A percentile compares a stretch with the other conserved stretches of the same genome.
Conservation (phyloP, 2,329 filamentous ascomycete genomes). For the Cadophora sp. region DNA sequence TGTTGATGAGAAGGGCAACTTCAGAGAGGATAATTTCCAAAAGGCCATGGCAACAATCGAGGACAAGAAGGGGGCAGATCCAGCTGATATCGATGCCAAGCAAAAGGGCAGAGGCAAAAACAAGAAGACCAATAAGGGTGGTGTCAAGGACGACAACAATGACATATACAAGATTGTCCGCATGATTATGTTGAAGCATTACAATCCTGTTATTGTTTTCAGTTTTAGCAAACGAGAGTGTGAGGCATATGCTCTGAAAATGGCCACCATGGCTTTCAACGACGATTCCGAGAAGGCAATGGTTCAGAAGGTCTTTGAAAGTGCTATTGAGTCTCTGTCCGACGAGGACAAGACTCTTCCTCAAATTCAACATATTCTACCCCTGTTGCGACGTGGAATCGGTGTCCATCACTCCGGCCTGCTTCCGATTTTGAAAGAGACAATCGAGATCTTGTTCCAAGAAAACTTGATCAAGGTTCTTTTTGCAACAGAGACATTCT, state of each 20-base stretch:
- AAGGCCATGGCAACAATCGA: slow-evolving; percentile 92
- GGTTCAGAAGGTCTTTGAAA: slow-evolving; percentile 93
- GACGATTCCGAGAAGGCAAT: slow-evolving; percentile 94
- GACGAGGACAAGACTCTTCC: slow-evolving; percentile 89
- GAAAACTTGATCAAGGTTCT: slow-evolving; percentile 97
- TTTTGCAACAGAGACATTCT: slow-evolving; percentile 98
- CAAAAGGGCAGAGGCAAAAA: slow-evolving; percentile 88
- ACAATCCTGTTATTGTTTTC: slow-evolving; percentile 98
- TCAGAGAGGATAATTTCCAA: slow-evolving; percentile 97
- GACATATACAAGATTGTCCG: slow-evolving; percentile 98
- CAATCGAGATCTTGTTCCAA: slow-evolving; percentile 98
- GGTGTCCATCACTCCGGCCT: slow-evolving; percentile 97
- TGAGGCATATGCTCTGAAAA: slow-evolving; percentile 86
- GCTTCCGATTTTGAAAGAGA: slow-evolving; percentile 95
- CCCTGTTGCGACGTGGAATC: slow-evolving; percentile 87
- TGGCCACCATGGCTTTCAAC: slow-evolving; percentile 90
- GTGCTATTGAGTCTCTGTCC: slow-evolving; percentile 89
- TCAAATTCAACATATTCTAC: slow-evolving; percentile 90
- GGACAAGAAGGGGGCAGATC: slow-evolving; percentile 84
- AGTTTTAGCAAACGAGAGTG: slow-evolving; percentile 99
- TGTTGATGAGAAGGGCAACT: slow-evolving; percentile 95
- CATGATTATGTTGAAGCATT: slow-evolving; percentile 98
- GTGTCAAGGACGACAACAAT: slow-evolving; percentile 69
- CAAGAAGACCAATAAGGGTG: slow-evolving; percentile 90
- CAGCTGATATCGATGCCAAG: slow-evolving; percentile 79